Conservation (phyloP, 306 rosid species). For the Erythrophleum fordii region DNA sequence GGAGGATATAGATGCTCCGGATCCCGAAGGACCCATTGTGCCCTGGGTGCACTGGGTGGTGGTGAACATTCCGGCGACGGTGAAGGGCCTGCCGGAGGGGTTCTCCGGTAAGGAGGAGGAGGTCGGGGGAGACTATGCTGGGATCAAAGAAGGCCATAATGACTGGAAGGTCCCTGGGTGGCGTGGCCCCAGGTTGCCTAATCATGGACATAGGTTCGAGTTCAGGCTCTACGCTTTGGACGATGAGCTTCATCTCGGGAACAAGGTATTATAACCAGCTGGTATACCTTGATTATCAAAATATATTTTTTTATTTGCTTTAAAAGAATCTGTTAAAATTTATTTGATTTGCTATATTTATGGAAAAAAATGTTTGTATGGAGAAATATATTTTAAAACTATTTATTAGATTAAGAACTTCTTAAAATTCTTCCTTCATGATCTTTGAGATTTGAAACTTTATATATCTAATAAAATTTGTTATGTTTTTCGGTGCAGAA, state of each 20-base stretch:
- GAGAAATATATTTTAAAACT: too few relatives aligned
- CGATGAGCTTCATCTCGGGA: conserved; percentile 61
- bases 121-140: conserved; percentile 52
- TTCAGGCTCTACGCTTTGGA: conserved; percentile 87
- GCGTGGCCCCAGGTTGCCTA: conserved; percentile 70
- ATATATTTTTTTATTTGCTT: too few relatives aligned
- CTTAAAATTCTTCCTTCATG: background rate
- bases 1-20: conserved; percentile 80
- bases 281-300: too few relatives aligned
- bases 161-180: conserved; percentile 80
- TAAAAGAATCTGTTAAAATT: too few relatives aligned
- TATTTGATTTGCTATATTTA: background rate
- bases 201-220: conserved; percentile 69
- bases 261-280: conserved; percentile 49
- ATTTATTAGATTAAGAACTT: background rate
- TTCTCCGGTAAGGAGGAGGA: conserved; percentile 70
- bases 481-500: too few relatives aligned
- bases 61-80: conserved; percentile 58
- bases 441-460: background rate
- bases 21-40: conserved; percentile 58
- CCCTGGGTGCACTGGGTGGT: conserved; percentile 89
- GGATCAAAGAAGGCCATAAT: conserved; percentile 65
- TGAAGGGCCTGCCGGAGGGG: conserved; percentile 74
- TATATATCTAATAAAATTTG: too few relatives aligned
- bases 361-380: background rate